Evolutionary conservation across 768 basidiomycete species (phyloP).

Genomic region (Harrya chromipes): DNA sequence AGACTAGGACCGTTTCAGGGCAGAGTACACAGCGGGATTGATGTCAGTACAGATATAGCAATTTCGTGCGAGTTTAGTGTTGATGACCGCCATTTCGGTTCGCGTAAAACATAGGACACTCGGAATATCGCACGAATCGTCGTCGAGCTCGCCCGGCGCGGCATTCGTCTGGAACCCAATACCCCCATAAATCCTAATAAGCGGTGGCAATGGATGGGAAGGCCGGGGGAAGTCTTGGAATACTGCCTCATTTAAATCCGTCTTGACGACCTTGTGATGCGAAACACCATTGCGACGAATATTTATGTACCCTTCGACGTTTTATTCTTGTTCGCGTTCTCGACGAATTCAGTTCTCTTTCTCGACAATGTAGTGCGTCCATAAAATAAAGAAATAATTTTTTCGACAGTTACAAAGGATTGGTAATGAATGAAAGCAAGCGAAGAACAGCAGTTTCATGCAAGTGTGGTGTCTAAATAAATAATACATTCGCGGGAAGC

Average conservation of each 20-base stretch:
- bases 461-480: constrained; percentile 9
- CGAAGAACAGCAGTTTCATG: background rate
- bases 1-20: constrained; percentile 76
- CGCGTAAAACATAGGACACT: constrained; percentile 58
- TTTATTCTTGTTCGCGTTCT: background rate
- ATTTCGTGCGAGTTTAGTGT: background rate
- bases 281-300: background rate
- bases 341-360: background rate
- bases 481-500: constrained; percentile 1
- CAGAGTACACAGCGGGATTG: constrained; percentile 83
- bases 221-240: constrained; percentile 63
- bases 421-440: background rate
- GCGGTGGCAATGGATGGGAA: constrained; percentile 88
- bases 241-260: constrained; percentile 23
- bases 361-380: constrained; percentile 2
- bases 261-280: constrained; percentile 11
- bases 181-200: constrained; percentile 59
- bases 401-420: background rate
- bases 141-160: constrained; percentile 68
- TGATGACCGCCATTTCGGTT: constrained; percentile 1
- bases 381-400: background rate
- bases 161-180: constrained; percentile 70
- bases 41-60: constrained; percentile 53
- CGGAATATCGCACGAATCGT: constrained; percentile 86
- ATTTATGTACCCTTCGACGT: background rate